Percentiles rank a stretch among this genome's conserved stretches.
phyloP scores from a whole-genome alignment of 2,329 filamentous ascomycete genomes.

The Xylaria sp. region DNA sequence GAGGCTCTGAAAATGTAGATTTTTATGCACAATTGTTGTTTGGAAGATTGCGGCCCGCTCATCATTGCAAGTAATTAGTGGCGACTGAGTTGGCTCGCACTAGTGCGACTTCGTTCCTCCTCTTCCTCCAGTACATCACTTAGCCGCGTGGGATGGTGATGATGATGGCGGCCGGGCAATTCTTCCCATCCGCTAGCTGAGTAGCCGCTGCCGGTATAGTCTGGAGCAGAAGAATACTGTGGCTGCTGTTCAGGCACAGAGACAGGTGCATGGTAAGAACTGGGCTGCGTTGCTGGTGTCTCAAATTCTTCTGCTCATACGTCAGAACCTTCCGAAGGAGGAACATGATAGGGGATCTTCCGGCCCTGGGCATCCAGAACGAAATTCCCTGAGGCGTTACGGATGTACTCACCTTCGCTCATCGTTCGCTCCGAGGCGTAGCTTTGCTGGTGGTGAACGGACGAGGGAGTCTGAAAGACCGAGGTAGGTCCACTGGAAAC shows the following conservation, averaged over 20 bases:
- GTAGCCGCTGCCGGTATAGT: slow-evolving; percentile 75
- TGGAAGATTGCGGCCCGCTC: background rate
- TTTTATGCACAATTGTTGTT: slow-evolving; percentile 13
- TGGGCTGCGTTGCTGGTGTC: slow-evolving; percentile 57
- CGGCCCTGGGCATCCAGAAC: slow-evolving; percentile 69
- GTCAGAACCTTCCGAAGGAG: slow-evolving; percentile 61
- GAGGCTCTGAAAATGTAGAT: background rate
- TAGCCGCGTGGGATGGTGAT: slow-evolving; percentile 87
- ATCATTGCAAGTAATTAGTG: slow-evolving; percentile 28
- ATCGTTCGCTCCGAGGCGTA: slow-evolving; percentile 70
- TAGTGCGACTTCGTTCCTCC: slow-evolving; percentile 81
- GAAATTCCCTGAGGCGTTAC: slow-evolving; percentile 69
- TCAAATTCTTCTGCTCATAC: slow-evolving; percentile 67
- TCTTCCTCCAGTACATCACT: slow-evolving; percentile 91
- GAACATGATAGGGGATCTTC: slow-evolving; percentile 63
- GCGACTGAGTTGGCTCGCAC: slow-evolving; percentile 71
- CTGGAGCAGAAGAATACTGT: slow-evolving; percentile 56
- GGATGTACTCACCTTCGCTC: slow-evolving; percentile 77
- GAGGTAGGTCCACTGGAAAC: slow-evolving; percentile 52
- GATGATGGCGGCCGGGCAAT: slow-evolving; percentile 75
- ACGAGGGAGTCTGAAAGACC: slow-evolving; percentile 55
- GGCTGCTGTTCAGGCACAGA: slow-evolving; percentile 44
- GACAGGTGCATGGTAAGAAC: slow-evolving; percentile 47
- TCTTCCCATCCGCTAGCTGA: slow-evolving; percentile 76
- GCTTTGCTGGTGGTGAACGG: slow-evolving; percentile 58